A percentile compares a stretch with the other conserved stretches of the same genome.
These are phyloP conservation scores for Leucogyrophana mollusca DNA, from an alignment of 768 basidiomycete genomes.

Conservation along the genomic window DNA sequence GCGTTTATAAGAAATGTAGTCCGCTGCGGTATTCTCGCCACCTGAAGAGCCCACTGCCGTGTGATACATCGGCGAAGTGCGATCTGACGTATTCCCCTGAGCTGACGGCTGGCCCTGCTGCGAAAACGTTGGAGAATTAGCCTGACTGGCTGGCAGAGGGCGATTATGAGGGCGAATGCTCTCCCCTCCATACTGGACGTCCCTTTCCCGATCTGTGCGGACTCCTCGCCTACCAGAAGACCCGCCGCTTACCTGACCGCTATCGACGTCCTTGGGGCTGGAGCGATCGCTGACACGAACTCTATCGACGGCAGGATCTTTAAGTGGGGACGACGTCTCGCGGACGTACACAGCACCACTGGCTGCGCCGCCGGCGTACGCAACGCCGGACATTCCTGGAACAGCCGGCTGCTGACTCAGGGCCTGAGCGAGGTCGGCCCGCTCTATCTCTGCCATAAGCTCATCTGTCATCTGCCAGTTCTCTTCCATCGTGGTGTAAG, in stretches of 20 bases:
- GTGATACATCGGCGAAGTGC: conserved; percentile 48
- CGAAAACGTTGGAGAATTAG: conserved; percentile 37
- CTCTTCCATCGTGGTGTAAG: conserved; percentile 54
- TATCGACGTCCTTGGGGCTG: conserved; percentile 55
- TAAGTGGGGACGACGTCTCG: conserved; percentile 42
- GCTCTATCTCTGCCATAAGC: conserved; percentile 69
- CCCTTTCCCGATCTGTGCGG: conserved; percentile 39
- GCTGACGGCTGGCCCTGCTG: conserved; percentile 40
- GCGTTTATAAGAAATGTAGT: conserved; percentile 45
- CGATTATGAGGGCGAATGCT: conserved; percentile 21
- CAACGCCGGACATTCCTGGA: conserved; percentile 40
- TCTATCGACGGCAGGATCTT: conserved; percentile 54
- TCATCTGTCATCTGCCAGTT: conserved; percentile 70
- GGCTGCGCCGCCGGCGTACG: conserved; percentile 46
- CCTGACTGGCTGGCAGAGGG: conserved; percentile 34
- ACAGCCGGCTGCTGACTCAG: conserved; percentile 43
- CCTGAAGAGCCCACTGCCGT: conserved; percentile 47
- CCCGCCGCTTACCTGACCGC: conserved; percentile 25
- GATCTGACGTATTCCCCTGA: conserved; percentile 53
- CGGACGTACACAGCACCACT: conserved; percentile 34
- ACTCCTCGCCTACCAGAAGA: conserved; percentile 15
- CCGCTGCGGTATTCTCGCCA: conserved; percentile 40
- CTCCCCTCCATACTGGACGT: conserved; percentile 33
- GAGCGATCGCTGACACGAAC: conserved; percentile 50
- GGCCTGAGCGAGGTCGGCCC: conserved; percentile 62